Conservation (phyloP, 257 asterid species). For the Solanum commersonii region DNA sequence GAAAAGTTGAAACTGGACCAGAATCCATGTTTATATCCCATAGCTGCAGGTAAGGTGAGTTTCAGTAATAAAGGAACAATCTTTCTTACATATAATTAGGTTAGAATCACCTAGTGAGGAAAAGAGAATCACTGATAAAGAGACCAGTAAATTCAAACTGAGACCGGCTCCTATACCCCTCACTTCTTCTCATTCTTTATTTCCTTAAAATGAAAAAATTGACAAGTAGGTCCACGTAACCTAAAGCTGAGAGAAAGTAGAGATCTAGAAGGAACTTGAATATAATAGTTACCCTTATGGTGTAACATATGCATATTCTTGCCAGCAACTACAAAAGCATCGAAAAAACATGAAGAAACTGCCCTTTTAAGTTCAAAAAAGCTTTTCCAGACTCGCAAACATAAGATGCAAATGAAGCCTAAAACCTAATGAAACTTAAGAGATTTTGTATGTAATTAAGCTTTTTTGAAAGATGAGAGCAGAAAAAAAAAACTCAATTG, state of each 20-base stretch:
- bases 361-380: neutral
- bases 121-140: neutral
- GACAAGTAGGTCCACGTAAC: neutral
- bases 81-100: neutral
- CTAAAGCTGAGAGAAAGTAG: neutral
- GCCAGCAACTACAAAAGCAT: neutral
- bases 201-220: neutral
- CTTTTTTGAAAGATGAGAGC: neutral
- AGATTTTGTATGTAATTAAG: neutral
- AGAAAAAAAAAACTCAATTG: neutral
- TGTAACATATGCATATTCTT: neutral
- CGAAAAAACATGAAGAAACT: neutral
- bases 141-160: neutral
- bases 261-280: neutral
- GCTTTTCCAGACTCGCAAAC: neutral
- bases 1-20: conserved; percentile 94
- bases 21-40: conserved; percentile 99
- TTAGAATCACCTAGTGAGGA: neutral
- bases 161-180: neutral
- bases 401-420: neutral
- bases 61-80: neutral
- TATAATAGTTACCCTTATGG: neutral
- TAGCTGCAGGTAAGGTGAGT: conserved; percentile 41
- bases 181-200: neutral
- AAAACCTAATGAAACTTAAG: neutral